Evolutionary conservation across 208 protist species (phyloP), one percentile per base, ranked within the genome.

Genomic region (Acanthamoeba rhysodes): DNA sequence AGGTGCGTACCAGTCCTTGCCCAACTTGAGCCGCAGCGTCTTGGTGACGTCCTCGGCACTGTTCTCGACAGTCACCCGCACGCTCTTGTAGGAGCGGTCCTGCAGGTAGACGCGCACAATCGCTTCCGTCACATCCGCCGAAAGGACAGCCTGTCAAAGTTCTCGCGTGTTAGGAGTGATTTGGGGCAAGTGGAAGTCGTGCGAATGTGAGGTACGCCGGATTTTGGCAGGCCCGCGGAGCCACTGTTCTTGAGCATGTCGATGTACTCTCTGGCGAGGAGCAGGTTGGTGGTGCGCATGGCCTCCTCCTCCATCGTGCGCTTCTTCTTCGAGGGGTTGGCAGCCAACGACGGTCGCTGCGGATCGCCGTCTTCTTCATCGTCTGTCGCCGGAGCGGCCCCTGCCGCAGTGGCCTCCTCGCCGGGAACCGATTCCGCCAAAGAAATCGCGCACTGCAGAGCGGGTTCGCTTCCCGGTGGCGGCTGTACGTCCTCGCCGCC

Each of bases 101-200:
- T 93, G 88, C 29, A 93, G 62, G 53, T 93, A 93, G 5, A 93
- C 48, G n/a, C 88, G 62, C 37, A 93, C 88, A 14, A 93, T 93
- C 20, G 88, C 78, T 22, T 87, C 78, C 2, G 22, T 62, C 22
- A 9, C 50, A 62, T 87, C 78, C 9, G 37, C 48, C 50, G 50
- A n/a, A 29, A 87, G 8, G 8, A 62, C 16, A 3, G 50, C 45
- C 78, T 87, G 78, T 2, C 1, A 57, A 57, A 76, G 27, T 4
- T 55, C 12, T 16, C 5, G 6, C 5, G 64, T 27, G 64, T 27
- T 72, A 72, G 20, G 64, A 24, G 20, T 4, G 29, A 57, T 29
- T 32, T 57, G 29, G 76, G 41, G 20, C 53, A 76, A 41, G 29
- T 7, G 29, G 18, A 29, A 41, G 32, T n/a, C n/a, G n/a, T 32